Evolutionary conservation across 2,329 filamentous ascomycete genomes (phyloP), one percentile per base, ranked within the genome.

Genomic region (Pezizomycotina sp.): DNA sequence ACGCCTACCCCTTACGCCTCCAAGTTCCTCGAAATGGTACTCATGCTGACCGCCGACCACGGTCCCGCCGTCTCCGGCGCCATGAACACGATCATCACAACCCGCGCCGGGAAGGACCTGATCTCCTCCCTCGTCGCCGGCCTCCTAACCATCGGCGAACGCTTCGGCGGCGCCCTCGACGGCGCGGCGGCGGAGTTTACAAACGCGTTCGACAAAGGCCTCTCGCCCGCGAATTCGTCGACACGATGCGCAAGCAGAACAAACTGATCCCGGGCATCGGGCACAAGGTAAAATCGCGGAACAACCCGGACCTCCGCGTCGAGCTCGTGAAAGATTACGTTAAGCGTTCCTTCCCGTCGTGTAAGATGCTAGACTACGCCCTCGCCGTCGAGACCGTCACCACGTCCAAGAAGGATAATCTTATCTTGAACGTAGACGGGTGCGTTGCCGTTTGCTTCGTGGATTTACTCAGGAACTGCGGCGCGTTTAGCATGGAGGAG

Each of bases 41-140:
- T 98, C 61, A 98, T 98, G 89, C 74, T 98, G 57, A 98, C 89
- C 57, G 89, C 89, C 54, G 89, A 98, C 58, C 89, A 98, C 74
- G 89, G 89, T 63, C 89, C 89, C 36, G 89, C 89, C 53, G 89
- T 98, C 53, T 98, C 89, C 53, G 89, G 89, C 71, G 89, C 89
- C 61, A 98, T 98, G 89, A 98, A 98, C 77, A 98, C 89, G 60
- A 98, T 98, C 61, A 95, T 98, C 60, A 98, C 89, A 47, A 98
- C 89, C 43, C 81, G 89, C 79, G 89, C 89, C 47, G 89, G 89
- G 61, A 98, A 98, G 71, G 89, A 98, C 59, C 67, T 98, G 52
- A 95, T 98, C 67, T 84, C 76, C 54, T 79, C 89, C 30, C 71
- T 98, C 47, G 89, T 98, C 39, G 80, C 80, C 54, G 89, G 89